Conservation (phyloP, 768 basidiomycete species). For the Dentipellis sp. region DNA sequence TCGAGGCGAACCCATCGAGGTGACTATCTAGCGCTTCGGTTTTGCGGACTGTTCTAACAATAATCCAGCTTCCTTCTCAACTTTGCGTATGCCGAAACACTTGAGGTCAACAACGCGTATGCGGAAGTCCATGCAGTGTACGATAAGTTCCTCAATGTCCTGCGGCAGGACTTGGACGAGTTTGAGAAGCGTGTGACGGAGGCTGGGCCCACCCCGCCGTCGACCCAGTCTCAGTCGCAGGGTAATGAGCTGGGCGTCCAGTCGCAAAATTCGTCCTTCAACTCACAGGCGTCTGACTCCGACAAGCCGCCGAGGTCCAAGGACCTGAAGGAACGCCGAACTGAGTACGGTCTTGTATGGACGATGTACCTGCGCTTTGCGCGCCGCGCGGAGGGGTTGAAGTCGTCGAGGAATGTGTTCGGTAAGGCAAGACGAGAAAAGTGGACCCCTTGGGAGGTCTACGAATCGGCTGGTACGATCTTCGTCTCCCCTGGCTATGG, state of each 20-base stretch:
- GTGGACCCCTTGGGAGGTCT: conserved; percentile 86
- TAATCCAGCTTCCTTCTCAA: conserved; percentile 71
- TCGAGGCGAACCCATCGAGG: conserved; percentile 84
- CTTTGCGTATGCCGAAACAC: conserved; percentile 75
- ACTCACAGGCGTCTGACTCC: conserved; percentile 36
- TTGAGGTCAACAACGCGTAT: conserved; percentile 55
- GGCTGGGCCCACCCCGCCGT: conserved; percentile 24
- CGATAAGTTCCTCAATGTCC: conserved; percentile 59
- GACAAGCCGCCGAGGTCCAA: conserved; percentile 44
- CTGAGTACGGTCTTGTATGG: conserved; percentile 71
- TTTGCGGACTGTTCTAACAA: not conserved
- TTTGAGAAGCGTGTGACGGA: conserved; percentile 35
- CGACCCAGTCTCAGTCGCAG: conserved; percentile 24
- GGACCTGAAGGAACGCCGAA: conserved; percentile 48
- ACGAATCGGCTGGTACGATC: conserved; percentile 76
- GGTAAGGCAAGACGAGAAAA: conserved; percentile 69
- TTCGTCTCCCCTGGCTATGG: not conserved
- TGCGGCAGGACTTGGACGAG: conserved; percentile 55
- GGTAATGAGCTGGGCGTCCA: conserved; percentile 1
- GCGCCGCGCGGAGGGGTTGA: conserved; percentile 79
- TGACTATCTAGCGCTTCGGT: conserved; percentile 20
- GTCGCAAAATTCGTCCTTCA: conserved; percentile 22
- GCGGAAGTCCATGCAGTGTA: conserved; percentile 64
- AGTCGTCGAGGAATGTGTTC: conserved; percentile 70
- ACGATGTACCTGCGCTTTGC: conserved; percentile 94